phyloP scores from a whole-genome alignment of 2,329 filamentous ascomycete genomes.

The Pyrenochaeta sp. region DNA sequence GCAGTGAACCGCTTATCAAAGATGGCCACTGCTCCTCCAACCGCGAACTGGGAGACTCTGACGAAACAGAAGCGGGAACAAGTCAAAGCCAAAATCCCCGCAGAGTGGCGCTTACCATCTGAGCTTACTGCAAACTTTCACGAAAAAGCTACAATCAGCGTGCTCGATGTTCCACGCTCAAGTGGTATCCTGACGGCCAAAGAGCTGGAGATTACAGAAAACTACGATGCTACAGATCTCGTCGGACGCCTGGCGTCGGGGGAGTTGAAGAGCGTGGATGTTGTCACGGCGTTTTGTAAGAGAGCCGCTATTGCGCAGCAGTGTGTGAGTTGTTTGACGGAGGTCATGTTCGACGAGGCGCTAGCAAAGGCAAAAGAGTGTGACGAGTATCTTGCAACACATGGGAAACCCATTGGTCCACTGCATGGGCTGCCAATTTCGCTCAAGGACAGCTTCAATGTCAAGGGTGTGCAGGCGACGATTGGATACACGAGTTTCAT shows the following conservation, averaged over 20 bases:
- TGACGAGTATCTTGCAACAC: conserved; percentile 47
- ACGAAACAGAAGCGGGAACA: conserved; percentile 40
- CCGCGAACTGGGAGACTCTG: conserved; percentile 41
- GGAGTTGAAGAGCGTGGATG: conserved; percentile 48
- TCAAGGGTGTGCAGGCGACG: conserved; percentile 66
- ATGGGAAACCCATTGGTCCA: conserved; percentile 57
- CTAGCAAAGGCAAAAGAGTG: conserved; percentile 48
- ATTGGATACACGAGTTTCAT: conserved; percentile 64
- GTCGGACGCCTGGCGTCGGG: conserved; percentile 34
- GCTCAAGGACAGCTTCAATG: conserved; percentile 70
- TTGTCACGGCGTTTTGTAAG: conserved; percentile 63
- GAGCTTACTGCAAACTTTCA: conserved; percentile 25
- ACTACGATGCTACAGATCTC: conserved; percentile 45
- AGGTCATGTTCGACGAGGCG: conserved; percentile 55
- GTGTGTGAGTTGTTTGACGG: conserved; percentile 58
- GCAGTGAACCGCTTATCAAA: not conserved
- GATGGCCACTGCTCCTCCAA: conserved; percentile 14
- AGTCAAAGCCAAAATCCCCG: conserved; percentile 40
- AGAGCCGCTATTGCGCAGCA: conserved; percentile 66
- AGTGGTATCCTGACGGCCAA: conserved; percentile 41
- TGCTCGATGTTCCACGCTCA: conserved; percentile 40
- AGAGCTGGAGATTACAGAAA: conserved; percentile 47
- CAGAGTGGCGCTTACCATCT: conserved; percentile 41
- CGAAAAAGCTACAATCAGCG: conserved; percentile 29
- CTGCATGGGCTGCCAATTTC: conserved; percentile 64